Evolutionary conservation across 2,329 filamentous ascomycete species (phyloP).

Genomic region (Boeremia exigua): DNA sequence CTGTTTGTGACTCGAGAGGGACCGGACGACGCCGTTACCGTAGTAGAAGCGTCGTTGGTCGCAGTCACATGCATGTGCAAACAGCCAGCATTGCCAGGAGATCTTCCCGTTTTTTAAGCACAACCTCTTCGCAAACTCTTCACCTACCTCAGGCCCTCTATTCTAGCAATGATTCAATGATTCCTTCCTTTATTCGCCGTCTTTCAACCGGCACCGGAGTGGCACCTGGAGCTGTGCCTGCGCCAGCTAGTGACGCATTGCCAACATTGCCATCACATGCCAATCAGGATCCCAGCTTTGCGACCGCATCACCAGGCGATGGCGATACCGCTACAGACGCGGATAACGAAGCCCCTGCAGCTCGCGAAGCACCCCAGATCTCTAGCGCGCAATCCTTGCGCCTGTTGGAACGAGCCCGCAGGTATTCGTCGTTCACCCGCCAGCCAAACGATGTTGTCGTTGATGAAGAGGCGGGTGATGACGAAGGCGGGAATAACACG

Average conservation of each 20-base stretch:
- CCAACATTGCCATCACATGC: no score
- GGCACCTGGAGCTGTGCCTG: slow-evolving; percentile 15
- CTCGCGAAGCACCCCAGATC: slow-evolving; percentile 13
- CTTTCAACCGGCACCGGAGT: slow-evolving; percentile 35
- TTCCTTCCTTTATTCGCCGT: slow-evolving; percentile 49
- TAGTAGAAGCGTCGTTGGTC: background rate
- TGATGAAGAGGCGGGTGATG: slow-evolving; percentile 23
- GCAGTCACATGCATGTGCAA: slow-evolving; percentile 13
- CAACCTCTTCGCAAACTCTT: background rate
- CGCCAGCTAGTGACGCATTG: slow-evolving; percentile 25
- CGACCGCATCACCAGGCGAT: slow-evolving; percentile 11
- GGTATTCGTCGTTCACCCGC: slow-evolving; percentile 31
- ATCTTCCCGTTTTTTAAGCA: slow-evolving; percentile 1
- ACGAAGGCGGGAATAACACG: slow-evolving; percentile 19
- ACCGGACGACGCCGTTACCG: background rate
- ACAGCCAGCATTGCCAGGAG: background rate
- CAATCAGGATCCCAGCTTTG: slow-evolving; percentile 24
- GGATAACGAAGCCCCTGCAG: slow-evolving; percentile 12
- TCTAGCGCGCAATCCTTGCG: slow-evolving; percentile 14
- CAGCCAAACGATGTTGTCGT: slow-evolving; percentile 32
- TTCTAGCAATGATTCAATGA: slow-evolving; percentile 40
- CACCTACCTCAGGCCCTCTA: background rate
- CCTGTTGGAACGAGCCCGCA: slow-evolving; percentile 26
- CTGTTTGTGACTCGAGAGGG: background rate
- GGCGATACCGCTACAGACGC: slow-evolving; percentile 12